These are phyloP conservation scores for Phytomonas sp. DNA, from an alignment of 208 protist species.

Conservation along the genomic window DNA sequence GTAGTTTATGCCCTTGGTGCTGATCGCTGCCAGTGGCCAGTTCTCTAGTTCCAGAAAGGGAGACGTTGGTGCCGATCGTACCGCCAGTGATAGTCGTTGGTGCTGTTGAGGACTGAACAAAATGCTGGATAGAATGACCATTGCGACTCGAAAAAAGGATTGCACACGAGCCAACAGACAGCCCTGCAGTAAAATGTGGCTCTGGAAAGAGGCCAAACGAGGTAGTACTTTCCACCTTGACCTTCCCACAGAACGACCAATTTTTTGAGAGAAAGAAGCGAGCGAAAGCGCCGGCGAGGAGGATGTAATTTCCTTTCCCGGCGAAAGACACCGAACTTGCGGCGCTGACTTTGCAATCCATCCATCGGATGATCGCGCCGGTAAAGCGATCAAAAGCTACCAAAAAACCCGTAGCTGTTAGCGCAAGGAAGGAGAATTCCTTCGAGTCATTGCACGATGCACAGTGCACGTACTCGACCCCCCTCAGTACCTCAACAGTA, in stretches of 20 bases:
- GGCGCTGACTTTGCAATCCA: conserved; percentile 76
- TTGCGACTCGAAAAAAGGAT: not conserved
- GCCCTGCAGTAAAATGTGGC: conserved; percentile 12
- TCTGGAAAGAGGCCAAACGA: not conserved
- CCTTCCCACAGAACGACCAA: conserved; percentile 77
- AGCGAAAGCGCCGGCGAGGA: conserved; percentile 46
- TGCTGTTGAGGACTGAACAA: not conserved
- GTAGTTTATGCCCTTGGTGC: not conserved
- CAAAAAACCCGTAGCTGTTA: conserved; percentile 53
- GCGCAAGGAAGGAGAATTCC: conserved; percentile 32
- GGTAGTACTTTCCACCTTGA: conserved; percentile 20
- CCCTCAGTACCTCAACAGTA: conserved; percentile 46
- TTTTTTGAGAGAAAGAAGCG: conserved; percentile 48
- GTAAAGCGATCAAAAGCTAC: conserved; percentile 51
- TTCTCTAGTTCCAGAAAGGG: not conserved
- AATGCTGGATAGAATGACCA: not conserved
- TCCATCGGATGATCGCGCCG: conserved; percentile 68
- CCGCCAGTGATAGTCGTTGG: not conserved
- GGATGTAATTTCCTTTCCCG: conserved; percentile 19
- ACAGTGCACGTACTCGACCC: conserved; percentile 47
- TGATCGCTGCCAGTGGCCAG: not conserved
- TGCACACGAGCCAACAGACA: conserved; percentile 17
- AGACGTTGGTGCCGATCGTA: not conserved
- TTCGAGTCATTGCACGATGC: conserved; percentile 7
- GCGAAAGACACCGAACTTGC: conserved; percentile 24